phyloP scores from a whole-genome alignment of 306 rosid species.

The Datisca glomerata region DNA sequence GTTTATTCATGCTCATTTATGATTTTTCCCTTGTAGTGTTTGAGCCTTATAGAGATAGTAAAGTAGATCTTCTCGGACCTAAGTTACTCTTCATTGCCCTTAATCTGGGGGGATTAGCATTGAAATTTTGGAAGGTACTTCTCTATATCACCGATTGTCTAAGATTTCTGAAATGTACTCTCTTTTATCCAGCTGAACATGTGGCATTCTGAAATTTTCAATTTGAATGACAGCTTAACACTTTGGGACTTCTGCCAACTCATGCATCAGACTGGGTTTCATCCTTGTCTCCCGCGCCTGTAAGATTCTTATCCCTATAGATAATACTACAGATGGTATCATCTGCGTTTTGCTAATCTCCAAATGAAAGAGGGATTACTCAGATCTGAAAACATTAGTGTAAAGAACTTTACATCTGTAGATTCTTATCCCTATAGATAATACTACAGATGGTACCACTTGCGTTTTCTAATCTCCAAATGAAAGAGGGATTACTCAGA shows the following conservation, averaged over 20 bases:
- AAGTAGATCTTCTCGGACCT: slow-evolving; percentile 88
- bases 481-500: too few relatives aligned
- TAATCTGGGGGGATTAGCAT: slow-evolving; percentile 81
- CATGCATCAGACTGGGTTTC: slow-evolving; percentile 98
- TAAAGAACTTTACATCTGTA: too few relatives aligned
- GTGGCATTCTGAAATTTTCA: too few relatives aligned
- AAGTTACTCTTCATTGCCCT: slow-evolving; percentile 90
- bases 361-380: too few relatives aligned
- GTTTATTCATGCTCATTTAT: too few relatives aligned
- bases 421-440: too few relatives aligned
- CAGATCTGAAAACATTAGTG: background rate
- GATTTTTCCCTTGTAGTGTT: slow-evolving; percentile 51
- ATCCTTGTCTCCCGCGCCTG: slow-evolving; percentile 88
- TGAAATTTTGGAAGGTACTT: slow-evolving; percentile 63
- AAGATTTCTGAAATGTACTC: background rate
- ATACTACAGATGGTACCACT: background rate
- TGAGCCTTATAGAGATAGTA: slow-evolving; percentile 92
- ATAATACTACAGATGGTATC: background rate
- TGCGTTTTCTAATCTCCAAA: background rate
- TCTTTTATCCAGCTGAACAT: background rate
- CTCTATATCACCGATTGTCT: background rate
- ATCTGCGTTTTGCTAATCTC: slow-evolving; percentile 1
- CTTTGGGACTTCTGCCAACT: slow-evolving; percentile 93
- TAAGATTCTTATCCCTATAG: slow-evolving; percentile 18
- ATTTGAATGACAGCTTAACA: slow-evolving; percentile 55